Conservation (phyloP, 1,139 yeast species). For the Arxiozyma telluris region DNA sequence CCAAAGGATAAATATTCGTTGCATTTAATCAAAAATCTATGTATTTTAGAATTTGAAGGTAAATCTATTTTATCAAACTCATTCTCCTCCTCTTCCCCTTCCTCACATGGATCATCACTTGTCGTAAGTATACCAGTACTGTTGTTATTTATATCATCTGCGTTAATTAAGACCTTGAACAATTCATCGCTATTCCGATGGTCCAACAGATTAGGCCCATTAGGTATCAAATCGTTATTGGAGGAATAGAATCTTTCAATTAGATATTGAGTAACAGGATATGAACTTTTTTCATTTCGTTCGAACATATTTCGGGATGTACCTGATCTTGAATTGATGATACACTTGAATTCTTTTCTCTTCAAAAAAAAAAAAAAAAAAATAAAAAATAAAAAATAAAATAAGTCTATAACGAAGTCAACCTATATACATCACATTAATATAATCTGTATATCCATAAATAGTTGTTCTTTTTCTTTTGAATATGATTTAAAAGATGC, state of each 20-base stretch:
- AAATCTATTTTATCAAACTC: neutral
- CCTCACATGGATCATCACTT: neutral
- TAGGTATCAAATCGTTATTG: conserved; percentile 3
- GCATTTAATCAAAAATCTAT: neutral
- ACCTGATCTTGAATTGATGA: neutral
- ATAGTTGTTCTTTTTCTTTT: too few relatives aligned
- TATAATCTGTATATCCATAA: too few relatives aligned
- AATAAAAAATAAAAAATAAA: too few relatives aligned
- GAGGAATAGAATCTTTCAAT: conserved; percentile 13
- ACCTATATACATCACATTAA: too few relatives aligned
- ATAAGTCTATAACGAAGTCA: too few relatives aligned
- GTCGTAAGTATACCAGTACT: neutral
- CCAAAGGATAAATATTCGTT: conserved; percentile 2
- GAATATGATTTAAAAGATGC: too few relatives aligned
- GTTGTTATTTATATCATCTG: neutral
- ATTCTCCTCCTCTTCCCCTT: neutral
- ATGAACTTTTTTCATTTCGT: conserved; percentile 3
- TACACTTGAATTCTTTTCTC: too few relatives aligned
- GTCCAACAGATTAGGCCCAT: conserved; percentile 5
- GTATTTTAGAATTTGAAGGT: neutral
- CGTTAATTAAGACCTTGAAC: conserved; percentile 2
- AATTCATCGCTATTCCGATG: conserved; percentile 6
- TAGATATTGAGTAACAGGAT: conserved; percentile 16
- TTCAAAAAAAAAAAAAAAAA: too few relatives aligned
- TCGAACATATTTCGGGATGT: neutral